Base-by-base conservation (phyloP, 1,284 basidiomycete genomes). In the Cryptococcus amylolentus region DNA sequence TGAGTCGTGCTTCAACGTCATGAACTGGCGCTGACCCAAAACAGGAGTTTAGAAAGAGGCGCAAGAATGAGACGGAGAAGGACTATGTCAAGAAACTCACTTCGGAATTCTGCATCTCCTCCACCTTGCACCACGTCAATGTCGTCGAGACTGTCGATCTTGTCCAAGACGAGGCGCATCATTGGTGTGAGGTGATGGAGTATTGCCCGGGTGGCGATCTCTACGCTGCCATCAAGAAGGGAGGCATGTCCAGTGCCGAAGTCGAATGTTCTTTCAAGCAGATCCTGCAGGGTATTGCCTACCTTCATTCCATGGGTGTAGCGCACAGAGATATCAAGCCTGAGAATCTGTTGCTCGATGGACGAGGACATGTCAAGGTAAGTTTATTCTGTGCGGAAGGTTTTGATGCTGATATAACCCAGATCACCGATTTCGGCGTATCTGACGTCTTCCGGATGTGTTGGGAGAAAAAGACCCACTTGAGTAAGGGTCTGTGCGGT, bases 151-250 rank as follows among this genome's bases (percentile, higher is more conserved):
- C 95, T 2, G 96, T 98, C 59, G 95, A 98, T 78, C 85, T 98
- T 63, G 89, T 98, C 27, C 95, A 98, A 72, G 95, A 98, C 78
- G 95, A 98, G 78, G 86, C 82, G 64, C 87, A 90, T 61, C 88
- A 93, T 71, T 98, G 95, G 95, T 98, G 95, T 74, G 95, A 98
- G 78, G 95, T 98, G 59, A 98, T 98, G 96, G 96, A 98, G 79
- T 98, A 94, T 73, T 97, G 95, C 76, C 91, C 91, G 2, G 95
- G 95, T 52, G 94, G 94, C 5, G 94, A 98, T 78, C 81, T 98
- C 38, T 98, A 98, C 72, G 93, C 92, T 26, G 93, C 93, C 39
- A 98, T 98, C 81, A 97, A 97, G 83, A 91, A 91, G 75, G 95
- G 94, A 71, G 86, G 89, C 64, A 96, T 98, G 92, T 88, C 87